Conservation (phyloP, 2,329 filamentous ascomycete genomes). For the Cercospora beticola region DNA sequence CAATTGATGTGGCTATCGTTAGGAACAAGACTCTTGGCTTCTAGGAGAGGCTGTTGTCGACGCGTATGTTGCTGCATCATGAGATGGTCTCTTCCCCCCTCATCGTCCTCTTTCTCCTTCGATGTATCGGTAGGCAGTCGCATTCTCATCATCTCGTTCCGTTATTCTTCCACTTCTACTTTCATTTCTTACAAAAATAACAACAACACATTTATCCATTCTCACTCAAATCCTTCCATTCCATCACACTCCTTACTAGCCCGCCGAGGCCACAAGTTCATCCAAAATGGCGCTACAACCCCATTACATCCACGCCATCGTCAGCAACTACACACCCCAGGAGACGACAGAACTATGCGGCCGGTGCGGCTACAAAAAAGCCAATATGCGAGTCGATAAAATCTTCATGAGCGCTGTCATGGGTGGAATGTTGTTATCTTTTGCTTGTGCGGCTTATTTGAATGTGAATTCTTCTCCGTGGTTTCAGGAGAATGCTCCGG, state of each 20-base stretch:
- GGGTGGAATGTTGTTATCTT: conserved; percentile 54
- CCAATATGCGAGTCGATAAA: conserved; percentile 55
- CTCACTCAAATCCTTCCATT: too few relatives aligned
- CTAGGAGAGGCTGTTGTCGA: not conserved
- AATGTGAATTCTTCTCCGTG: conserved; percentile 34
- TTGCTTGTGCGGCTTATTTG: conserved; percentile 46
- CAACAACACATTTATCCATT: not conserved
- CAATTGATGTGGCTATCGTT: not conserved
- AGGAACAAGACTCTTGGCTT: not conserved
- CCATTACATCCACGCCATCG: conserved; percentile 8
- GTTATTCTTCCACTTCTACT: not conserved
- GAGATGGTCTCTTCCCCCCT: not conserved
- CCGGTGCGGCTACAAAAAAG: conserved; percentile 53
- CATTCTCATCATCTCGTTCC: not conserved
- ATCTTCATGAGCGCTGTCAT: conserved; percentile 54
- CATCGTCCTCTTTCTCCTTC: not conserved
- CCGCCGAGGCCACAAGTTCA: not conserved
- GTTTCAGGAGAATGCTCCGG: conserved; percentile 38
- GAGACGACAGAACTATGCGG: conserved; percentile 53
- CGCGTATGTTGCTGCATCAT: not conserved
- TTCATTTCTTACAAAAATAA: not conserved
- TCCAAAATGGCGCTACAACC: conserved; percentile 15
- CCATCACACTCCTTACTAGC: too few relatives aligned
- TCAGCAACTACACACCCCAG: conserved; percentile 26
- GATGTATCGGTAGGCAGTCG: not conserved